Percentiles rank a stretch among this genome's conserved stretches.
phyloP scores from a whole-genome alignment of 2,329 filamentous ascomycete species.

The Sporothrix variecibatus region DNA sequence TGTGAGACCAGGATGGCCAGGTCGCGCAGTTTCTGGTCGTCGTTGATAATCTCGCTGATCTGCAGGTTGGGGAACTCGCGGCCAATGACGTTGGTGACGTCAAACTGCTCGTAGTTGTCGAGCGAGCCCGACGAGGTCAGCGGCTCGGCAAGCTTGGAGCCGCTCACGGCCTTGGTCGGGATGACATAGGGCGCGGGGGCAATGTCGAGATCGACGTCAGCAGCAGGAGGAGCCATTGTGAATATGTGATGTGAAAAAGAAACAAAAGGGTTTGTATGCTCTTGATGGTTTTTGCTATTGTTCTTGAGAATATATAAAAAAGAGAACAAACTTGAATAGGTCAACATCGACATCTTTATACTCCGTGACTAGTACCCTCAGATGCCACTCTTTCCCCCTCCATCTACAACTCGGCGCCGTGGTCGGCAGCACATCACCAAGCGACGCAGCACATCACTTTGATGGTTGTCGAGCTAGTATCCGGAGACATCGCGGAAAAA shows the following conservation, averaged over 20 bases:
- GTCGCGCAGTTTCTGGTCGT: conserved; percentile 54
- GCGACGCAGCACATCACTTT: conserved; percentile 7
- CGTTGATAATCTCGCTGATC: conserved; percentile 40
- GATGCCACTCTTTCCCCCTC: background rate
- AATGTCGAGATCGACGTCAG: conserved; percentile 35
- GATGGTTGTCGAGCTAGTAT: background rate
- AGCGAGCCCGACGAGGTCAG: conserved; percentile 36
- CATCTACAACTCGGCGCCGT: conserved; percentile 10
- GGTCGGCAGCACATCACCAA: conserved; percentile 22
- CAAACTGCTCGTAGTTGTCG: conserved; percentile 38
- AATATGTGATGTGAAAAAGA: background rate
- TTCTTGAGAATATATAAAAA: background rate
- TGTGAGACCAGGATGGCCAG: conserved; percentile 55
- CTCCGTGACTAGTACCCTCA: background rate
- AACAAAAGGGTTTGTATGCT: background rate
- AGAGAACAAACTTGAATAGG: background rate
- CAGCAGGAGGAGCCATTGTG: conserved; percentile 36
- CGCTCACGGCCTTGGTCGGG: conserved; percentile 30
- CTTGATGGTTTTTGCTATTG: background rate
- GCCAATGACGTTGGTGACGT: conserved; percentile 53
- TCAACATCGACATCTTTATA: conserved; percentile 6
- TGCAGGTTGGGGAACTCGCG: conserved; percentile 48
- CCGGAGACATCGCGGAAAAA: background rate
- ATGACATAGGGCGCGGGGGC: conserved; percentile 25
- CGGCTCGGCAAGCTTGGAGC: conserved; percentile 32